Evolutionary conservation across 352 stramenopile genomes (phyloP).

Genomic region (Pythium angustatum): DNA sequence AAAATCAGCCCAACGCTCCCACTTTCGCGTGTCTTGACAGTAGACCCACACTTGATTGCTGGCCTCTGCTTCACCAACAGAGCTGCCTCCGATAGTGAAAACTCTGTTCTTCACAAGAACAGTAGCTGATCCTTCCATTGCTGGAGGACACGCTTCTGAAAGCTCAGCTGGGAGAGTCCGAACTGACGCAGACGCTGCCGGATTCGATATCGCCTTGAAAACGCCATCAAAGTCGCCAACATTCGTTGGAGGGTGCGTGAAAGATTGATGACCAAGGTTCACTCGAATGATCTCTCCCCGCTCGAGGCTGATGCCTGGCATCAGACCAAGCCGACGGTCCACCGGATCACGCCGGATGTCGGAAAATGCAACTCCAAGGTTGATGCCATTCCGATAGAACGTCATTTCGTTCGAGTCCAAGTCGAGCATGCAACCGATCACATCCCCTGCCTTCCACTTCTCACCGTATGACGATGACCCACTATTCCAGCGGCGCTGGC

Average conservation of each 20-base stretch:
- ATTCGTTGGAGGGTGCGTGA: conserved; percentile 67
- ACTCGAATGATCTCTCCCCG: conserved; percentile 86
- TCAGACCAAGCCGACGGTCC: conserved; percentile 66
- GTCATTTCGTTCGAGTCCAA: conserved; percentile 79
- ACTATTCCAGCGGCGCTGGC: conserved; percentile 90
- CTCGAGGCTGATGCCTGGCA: conserved; percentile 87
- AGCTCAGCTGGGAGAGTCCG: conserved; percentile 25
- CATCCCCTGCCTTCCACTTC: conserved; percentile 90
- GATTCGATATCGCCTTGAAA: conserved; percentile 48
- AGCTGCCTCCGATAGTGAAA: conserved; percentile 71
- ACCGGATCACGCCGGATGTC: conserved; percentile 51
- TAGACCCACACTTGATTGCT: conserved; percentile 77
- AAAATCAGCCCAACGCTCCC: conserved; percentile 82
- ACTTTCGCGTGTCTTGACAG: conserved; percentile 47
- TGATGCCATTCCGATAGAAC: conserved; percentile 89
- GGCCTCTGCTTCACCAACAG: conserved; percentile 18
- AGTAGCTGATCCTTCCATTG: conserved; percentile 56
- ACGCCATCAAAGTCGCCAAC: conserved; percentile 69
- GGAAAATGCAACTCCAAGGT: conserved; percentile 76
- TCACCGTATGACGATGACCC: conserved; percentile 87
- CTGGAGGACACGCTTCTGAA: conserved; percentile 6
- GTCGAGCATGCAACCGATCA: conserved; percentile 91
- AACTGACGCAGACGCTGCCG: conserved; percentile 43
- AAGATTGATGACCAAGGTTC: conserved; percentile 81
- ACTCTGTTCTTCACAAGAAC: conserved; percentile 60